These are phyloP conservation scores for Hsuehochloa calcarea DNA, from an alignment of 176 grass and related monocot species.

Conservation along the genomic window DNA sequence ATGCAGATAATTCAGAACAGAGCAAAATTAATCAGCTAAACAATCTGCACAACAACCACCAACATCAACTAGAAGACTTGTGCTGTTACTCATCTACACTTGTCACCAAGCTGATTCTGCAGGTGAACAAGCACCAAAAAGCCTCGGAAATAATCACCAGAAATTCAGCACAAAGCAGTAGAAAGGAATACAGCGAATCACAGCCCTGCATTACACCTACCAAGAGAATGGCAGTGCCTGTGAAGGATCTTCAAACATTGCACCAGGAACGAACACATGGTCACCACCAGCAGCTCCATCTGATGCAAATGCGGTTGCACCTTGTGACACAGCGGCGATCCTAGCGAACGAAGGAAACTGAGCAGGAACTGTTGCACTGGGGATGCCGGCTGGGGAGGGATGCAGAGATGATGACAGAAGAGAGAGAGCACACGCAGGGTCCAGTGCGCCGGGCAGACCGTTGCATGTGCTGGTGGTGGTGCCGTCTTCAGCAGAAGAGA, in stretches of 20 bases:
- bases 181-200: background rate
- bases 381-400: conserved; percentile 17
- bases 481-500: conserved; percentile 25
- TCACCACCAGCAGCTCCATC: conserved; percentile 15
- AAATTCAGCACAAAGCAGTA: background rate
- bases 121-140: background rate
- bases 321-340: background rate
- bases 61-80: background rate
- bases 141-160: background rate
- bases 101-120: background rate
- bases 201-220: background rate
- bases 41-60: conserved; percentile 2
- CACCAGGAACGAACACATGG: conserved; percentile 34
- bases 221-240: conserved; percentile 38
- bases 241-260: conserved; percentile 41
- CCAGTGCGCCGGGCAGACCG: conserved; percentile 29
- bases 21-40: background rate
- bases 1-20: background rate
- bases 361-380: background rate
- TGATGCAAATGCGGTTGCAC: conserved; percentile 4
- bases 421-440: conserved; percentile 91
- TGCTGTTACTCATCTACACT: background rate
- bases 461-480: conserved; percentile 21
- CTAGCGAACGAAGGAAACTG: background rate
- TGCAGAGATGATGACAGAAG: conserved; percentile 84